These are phyloP conservation scores for Termitomyces sp. DNA, from an alignment of 768 basidiomycete genomes.

Conservation along the genomic window DNA sequence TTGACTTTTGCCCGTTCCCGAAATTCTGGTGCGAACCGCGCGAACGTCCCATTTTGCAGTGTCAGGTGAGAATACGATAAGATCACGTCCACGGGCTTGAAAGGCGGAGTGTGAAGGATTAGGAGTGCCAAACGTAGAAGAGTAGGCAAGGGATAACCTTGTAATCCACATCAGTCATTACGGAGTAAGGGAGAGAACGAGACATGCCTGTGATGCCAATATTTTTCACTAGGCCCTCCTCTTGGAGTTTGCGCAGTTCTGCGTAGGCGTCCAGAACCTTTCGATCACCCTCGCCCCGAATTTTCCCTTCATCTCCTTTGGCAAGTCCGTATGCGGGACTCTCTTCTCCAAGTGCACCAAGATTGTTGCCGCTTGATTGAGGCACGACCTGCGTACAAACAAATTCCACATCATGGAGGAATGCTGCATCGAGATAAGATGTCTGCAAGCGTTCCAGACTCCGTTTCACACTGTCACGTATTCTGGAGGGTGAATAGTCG, in stretches of 20 bases:
- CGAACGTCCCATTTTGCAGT: conserved; percentile 64
- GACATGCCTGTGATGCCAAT: conserved; percentile 76
- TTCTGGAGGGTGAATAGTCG: conserved; percentile 65
- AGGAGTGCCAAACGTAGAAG: conserved; percentile 80
- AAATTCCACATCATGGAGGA: conserved; percentile 83
- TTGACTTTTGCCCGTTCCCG: conserved; percentile 56
- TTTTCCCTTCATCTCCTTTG: conserved; percentile 47
- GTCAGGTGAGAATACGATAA: conserved; percentile 80
- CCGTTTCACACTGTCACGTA: conserved; percentile 61
- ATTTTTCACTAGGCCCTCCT: conserved; percentile 64
- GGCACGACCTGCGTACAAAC: conserved; percentile 51
- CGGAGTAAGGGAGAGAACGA: background rate
- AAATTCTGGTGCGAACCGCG: conserved; percentile 52
- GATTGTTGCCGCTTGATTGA: conserved; percentile 49
- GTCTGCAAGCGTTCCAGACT: conserved; percentile 71
- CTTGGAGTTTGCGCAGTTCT: conserved; percentile 63
- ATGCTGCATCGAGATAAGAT: conserved; percentile 73
- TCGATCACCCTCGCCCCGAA: conserved; percentile 68
- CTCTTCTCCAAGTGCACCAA: conserved; percentile 47
- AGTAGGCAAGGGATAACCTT: conserved; percentile 78
- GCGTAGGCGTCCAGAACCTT: conserved; percentile 62
- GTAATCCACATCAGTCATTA: conserved; percentile 1
- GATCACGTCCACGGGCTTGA: conserved; percentile 69
- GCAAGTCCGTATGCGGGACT: conserved; percentile 61
- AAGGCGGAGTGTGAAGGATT: conserved; percentile 60